Conservation (phyloP, 1,139 yeast genomes). For the Pichia norvegensis region DNA sequence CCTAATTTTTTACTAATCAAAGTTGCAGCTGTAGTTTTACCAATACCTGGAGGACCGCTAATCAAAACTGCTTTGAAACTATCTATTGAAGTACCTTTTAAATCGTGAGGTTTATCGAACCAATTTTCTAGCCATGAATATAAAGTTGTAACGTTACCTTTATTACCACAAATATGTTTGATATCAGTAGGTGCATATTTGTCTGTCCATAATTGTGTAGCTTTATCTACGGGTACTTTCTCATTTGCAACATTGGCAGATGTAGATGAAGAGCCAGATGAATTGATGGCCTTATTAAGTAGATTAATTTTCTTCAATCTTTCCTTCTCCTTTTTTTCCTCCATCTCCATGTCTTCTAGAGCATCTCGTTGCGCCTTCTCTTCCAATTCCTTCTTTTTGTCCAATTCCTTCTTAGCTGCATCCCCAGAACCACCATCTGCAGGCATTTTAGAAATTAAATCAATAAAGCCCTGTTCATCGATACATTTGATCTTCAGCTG, state of each 20-base stretch:
- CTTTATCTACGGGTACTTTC: conserved; percentile 32
- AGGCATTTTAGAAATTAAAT: conserved; percentile 73
- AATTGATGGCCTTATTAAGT: conserved; percentile 6
- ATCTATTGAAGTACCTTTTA: conserved; percentile 21
- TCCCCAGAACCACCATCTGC: conserved; percentile 84
- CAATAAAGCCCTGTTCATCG: conserved; percentile 77
- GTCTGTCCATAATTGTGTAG: conserved; percentile 74
- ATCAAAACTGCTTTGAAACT: conserved; percentile 73
- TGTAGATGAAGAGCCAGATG: conserved; percentile 9
- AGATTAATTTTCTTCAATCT: conserved; percentile 1
- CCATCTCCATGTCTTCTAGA: conserved; percentile 20
- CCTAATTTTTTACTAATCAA: conserved; percentile 61
- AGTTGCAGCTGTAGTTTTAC: conserved; percentile 77
- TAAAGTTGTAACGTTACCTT: conserved; percentile 60
- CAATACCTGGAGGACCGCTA: conserved; percentile 82
- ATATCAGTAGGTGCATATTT: conserved; percentile 79
- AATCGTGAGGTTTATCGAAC: conserved; percentile 56
- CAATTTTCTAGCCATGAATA: conserved; percentile 72
- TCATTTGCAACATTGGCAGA: conserved; percentile 3
- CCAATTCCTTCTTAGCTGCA: conserved; percentile 65
- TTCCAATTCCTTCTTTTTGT: conserved; percentile 48
- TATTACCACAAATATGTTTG: conserved; percentile 85
- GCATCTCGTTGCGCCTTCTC: conserved; percentile 33
- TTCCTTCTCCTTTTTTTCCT: conserved; percentile 5
- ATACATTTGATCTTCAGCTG: conserved; percentile 70